Conservation (phyloP, 441 rosid genomes). For the Daphne laureola region DNA sequence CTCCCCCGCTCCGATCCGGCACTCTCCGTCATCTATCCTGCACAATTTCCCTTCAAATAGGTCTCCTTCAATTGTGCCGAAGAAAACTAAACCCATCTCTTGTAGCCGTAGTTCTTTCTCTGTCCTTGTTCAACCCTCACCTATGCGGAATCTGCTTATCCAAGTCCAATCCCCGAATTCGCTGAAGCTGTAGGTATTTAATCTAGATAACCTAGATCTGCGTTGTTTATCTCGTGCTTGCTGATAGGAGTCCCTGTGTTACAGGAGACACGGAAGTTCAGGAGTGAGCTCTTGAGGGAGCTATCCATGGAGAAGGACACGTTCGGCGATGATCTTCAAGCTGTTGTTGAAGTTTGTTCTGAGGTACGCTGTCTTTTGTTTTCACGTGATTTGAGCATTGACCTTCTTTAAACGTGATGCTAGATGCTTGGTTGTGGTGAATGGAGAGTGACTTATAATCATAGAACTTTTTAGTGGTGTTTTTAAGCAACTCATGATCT, state of each 20-base stretch:
- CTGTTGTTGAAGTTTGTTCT: constrained; percentile 24
- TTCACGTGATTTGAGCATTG: background rate
- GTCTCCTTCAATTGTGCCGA: constrained; percentile 2
- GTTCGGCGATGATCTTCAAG: constrained; percentile 28
- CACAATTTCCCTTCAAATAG: background rate
- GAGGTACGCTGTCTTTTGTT: constrained; percentile 17
- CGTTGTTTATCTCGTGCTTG: background rate
- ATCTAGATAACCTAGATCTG: no score
- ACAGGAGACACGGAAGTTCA: constrained; percentile 40
- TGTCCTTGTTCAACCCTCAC: constrained; percentile 1
- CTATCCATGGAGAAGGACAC: constrained; percentile 24
- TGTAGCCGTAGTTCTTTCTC: background rate
- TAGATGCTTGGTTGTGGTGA: background rate
- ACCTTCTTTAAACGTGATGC: background rate
- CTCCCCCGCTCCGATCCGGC: constrained; percentile 9
- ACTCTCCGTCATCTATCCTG: constrained; percentile 9
- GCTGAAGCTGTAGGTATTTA: constrained; percentile 22
- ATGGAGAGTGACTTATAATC: no score
- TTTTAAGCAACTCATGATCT: no score
- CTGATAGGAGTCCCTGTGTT: background rate
- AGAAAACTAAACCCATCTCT: constrained; percentile 6
- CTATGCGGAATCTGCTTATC: constrained; percentile 25
- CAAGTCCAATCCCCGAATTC: constrained; percentile 37
- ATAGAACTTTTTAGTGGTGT: no score
- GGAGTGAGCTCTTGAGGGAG: constrained; percentile 29